Base-by-base conservation (phyloP, 306 rosid species). In the Inga oerstediana region DNA sequence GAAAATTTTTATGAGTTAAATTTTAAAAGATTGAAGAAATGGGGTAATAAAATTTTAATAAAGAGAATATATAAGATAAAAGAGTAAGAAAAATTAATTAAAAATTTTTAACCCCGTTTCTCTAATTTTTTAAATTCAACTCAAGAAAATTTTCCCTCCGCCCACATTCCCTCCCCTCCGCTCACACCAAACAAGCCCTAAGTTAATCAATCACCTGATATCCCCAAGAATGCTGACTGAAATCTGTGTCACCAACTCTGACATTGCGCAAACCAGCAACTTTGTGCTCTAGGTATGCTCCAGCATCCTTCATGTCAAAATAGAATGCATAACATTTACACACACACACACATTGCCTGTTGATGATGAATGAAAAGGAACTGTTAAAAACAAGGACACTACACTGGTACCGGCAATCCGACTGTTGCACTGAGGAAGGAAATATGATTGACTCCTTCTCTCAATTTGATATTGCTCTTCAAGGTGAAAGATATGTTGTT, bases 381-480 rank as follows among this genome's bases (percentile, higher is more conserved):
- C 66, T 46, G 37, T 14, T 35, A 69, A 72, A 59, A 85, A 56
- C 48, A 39, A 74, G 58, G 81, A 75, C 67, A 83, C 30, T 24
- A 75, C 71, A 83, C 24, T 20, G 24, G 58, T 94, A 96, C 99
- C 92, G 92, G 94, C 82, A 96, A 79, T 84, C 98, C 98, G 30
- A 92, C 97, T 80, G 93, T 91, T 76, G 88, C 94, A 77, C 99
- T 91, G 41, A 96, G 97, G 20, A 96, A 85, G 46, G 99, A 93
- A 84, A 96, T 88, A 72, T 88, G 64, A 85, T 92, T 96, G 69
- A 48, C 59, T 48, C 98, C 98, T 0, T 74, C 83, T 77, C 78
- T 87, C 73, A 96, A 78, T 19, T 83, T 80, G 78, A 91, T 81
- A 41, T 70, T 85, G 9, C 35, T 69, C 61, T 84, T 88, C 84